Percentiles rank a stretch among this genome's conserved stretches.
phyloP scores from a whole-genome alignment of 2,329 filamentous ascomycete species.

The Harringtonia lauricola region DNA sequence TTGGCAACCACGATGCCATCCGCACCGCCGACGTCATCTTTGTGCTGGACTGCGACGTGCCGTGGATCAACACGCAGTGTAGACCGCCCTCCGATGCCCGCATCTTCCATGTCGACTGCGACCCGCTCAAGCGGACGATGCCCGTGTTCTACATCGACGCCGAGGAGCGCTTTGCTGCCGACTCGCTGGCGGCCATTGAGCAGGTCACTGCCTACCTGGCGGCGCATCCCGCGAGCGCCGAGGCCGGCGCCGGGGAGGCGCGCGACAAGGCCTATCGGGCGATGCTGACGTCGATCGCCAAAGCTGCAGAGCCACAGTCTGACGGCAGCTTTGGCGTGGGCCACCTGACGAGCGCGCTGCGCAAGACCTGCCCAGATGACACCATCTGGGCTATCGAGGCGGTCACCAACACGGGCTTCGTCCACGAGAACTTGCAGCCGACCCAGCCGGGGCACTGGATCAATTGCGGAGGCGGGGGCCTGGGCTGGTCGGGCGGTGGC shows the following conservation, averaged over 20 bases:
- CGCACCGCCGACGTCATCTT: conserved; percentile 72
- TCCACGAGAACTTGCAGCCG: conserved; percentile 57
- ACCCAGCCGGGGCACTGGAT: conserved; percentile 40
- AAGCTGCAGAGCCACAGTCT: conserved; percentile 38
- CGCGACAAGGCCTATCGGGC: conserved; percentile 47
- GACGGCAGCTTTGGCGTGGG: conserved; percentile 52
- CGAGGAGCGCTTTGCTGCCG: conserved; percentile 53
- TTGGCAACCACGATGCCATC: conserved; percentile 63
- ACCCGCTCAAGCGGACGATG: conserved; percentile 61
- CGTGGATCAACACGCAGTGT: conserved; percentile 78
- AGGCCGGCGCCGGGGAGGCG: conserved; percentile 33
- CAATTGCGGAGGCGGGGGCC: conserved; percentile 41
- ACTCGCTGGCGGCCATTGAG: conserved; percentile 51
- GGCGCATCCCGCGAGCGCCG: conserved; percentile 23
- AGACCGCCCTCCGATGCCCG: conserved; percentile 39
- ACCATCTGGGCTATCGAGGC: conserved; percentile 67
- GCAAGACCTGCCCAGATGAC: conserved; percentile 26
- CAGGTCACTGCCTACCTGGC: conserved; percentile 57
- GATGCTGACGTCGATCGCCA: conserved; percentile 48
- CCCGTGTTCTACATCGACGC: conserved; percentile 62
- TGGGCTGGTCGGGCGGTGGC: conserved; percentile 42
- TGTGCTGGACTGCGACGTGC: conserved; percentile 81
- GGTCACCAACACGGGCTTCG: conserved; percentile 56
- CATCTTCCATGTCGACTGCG: conserved; percentile 54
- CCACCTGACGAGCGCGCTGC: conserved; percentile 25